Evolutionary conservation across 805 yeast genomes (phyloP).

Genomic region (Candida mattraensis): DNA sequence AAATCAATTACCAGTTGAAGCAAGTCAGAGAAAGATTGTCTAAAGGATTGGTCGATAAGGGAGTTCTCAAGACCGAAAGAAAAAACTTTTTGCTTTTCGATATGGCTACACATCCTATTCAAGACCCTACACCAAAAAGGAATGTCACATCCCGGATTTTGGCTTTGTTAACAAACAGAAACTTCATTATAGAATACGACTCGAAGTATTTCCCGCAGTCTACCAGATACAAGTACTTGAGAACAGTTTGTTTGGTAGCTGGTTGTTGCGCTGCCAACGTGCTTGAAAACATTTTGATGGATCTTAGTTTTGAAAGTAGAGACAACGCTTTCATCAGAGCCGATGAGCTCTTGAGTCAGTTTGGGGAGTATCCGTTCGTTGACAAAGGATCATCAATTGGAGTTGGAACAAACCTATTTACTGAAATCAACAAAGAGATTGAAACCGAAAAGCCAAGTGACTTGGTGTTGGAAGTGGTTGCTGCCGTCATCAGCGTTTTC

Average conservation of each 20-base stretch:
- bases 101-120: conserved; percentile 98
- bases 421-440: conserved; percentile 48
- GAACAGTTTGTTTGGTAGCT: conserved; percentile 80
- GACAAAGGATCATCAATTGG: conserved; percentile 61
- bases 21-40: conserved; percentile 97
- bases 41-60: conserved; percentile 96
- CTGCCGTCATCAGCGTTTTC: conserved; percentile 89
- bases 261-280: conserved; percentile 97
- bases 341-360: conserved; percentile 85
- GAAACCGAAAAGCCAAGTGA: conserved; percentile 52
- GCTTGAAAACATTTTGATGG: conserved; percentile 79
- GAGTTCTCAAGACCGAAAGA: conserved; percentile 92
- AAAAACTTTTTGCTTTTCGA: conserved; percentile 92
- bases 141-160: conserved; percentile 72
- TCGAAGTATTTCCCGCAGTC: conserved; percentile 68
- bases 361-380: conserved; percentile 78
- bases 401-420: conserved; percentile 66
- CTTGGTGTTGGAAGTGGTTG: conserved; percentile 80
- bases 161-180: conserved; percentile 68
- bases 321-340: conserved; percentile 92
- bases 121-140: conserved; percentile 83
- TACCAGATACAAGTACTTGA: conserved; percentile 65
- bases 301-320: conserved; percentile 80
- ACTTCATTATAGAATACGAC: conserved; percentile 53
- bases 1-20: conserved; percentile 91